Evolutionary conservation across 371 early-diverging fungal genomes (phyloP).

Genomic region (Syncephalastrum racemosum): DNA sequence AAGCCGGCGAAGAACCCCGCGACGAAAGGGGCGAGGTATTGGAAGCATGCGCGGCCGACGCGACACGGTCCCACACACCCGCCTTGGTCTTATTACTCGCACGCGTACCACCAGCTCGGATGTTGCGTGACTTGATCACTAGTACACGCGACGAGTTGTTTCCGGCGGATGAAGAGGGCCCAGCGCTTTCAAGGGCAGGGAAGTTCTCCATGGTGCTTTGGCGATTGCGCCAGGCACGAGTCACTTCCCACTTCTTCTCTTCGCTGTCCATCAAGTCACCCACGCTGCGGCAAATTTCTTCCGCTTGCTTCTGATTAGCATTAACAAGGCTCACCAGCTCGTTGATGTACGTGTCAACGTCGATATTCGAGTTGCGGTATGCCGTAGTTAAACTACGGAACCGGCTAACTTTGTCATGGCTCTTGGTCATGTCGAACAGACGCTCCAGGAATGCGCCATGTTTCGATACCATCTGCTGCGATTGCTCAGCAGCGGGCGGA

Average conservation of each 20-base stretch:
- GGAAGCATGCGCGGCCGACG: constrained; percentile 33
- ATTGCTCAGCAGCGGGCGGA: not conserved
- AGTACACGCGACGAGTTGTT: constrained; percentile 42
- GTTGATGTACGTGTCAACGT: constrained; percentile 58
- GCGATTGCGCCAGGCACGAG: constrained; percentile 71
- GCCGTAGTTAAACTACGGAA: constrained; percentile 61
- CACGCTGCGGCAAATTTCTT: constrained; percentile 54
- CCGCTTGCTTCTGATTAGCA: constrained; percentile 40
- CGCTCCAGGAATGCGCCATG: constrained; percentile 50
- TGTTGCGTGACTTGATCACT: constrained; percentile 52
- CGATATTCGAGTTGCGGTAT: constrained; percentile 52
- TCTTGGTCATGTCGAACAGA: constrained; percentile 45
- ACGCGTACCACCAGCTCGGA: constrained; percentile 37
- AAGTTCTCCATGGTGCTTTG: constrained; percentile 48
- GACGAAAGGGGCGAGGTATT: constrained; percentile 24
- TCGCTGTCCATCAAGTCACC: constrained; percentile 56
- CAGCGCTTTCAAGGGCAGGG: constrained; percentile 25
- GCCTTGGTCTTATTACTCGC: constrained; percentile 35
- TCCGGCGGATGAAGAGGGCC: constrained; percentile 23
- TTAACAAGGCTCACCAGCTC: constrained; percentile 52
- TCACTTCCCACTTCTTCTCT: constrained; percentile 62
- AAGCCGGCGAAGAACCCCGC: constrained; percentile 37
- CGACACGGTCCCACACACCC: constrained; percentile 49
- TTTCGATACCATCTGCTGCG: constrained; percentile 13
- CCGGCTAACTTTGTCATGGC: constrained; percentile 51